Percentiles rank a stretch among this genome's conserved stretches.
Conservation (phyloP, 2,329 filamentous ascomycete genomes). For the Diaporthe destruens region DNA sequence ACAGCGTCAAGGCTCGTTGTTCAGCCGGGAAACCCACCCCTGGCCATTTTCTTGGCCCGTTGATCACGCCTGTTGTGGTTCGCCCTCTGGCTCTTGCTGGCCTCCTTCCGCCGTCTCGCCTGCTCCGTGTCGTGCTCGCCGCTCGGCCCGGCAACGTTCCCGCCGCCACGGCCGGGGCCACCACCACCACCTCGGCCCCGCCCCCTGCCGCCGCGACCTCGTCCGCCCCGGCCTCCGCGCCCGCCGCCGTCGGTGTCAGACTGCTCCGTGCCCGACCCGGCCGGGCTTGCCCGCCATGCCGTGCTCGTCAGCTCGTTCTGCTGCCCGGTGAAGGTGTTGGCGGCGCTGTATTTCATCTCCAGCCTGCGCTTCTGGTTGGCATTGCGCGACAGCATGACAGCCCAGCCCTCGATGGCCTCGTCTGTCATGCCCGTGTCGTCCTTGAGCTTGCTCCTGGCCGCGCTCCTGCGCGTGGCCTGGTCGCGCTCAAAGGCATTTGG, state of each 20-base stretch:
- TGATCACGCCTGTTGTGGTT: constrained; percentile 89
- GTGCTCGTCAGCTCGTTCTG: constrained; percentile 76
- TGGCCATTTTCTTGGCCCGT: constrained; percentile 74
- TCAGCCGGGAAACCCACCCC: constrained; percentile 58
- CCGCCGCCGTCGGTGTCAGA: constrained; percentile 63
- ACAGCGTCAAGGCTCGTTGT: neutral
- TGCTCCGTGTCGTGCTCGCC: constrained; percentile 79
- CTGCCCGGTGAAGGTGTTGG: constrained; percentile 67
- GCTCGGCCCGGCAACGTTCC: constrained; percentile 73
- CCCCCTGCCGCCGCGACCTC: constrained; percentile 60
- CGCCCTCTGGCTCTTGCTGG: constrained; percentile 82
- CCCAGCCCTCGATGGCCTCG: constrained; percentile 95
- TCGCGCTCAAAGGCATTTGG: constrained; percentile 79
- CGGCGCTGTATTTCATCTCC: constrained; percentile 74
- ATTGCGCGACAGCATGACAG: constrained; percentile 83
- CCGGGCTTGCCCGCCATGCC: constrained; percentile 70
- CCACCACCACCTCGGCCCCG: constrained; percentile 60
- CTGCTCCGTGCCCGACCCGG: constrained; percentile 68
- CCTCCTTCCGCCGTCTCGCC: constrained; percentile 82
- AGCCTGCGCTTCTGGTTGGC: constrained; percentile 76
- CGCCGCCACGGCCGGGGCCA: constrained; percentile 65
- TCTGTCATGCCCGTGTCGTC: constrained; percentile 90
- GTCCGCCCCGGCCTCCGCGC: constrained; percentile 60
- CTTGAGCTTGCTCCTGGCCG: constrained; percentile 73
- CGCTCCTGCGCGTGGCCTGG: constrained; percentile 74